Evolutionary conservation across 2,329 filamentous ascomycete genomes (phyloP), one percentile per base, ranked within the genome.

Genomic region (Fusarium scirpi): DNA sequence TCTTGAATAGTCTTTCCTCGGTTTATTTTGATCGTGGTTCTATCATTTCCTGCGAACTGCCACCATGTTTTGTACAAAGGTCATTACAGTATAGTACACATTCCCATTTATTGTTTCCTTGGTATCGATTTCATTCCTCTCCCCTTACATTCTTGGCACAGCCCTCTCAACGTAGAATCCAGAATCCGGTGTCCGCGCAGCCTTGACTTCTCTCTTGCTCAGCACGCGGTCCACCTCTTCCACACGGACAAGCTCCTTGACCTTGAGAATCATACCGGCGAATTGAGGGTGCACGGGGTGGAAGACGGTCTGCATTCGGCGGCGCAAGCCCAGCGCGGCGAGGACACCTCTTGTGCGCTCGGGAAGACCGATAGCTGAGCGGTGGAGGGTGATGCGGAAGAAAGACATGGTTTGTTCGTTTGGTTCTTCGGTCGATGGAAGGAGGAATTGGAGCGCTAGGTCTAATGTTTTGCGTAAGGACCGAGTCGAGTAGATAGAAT

Each of bases 351-450:
- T 88, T 65, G 91, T 92, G 78, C 93, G 91, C 76, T 88, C 83
- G 8, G 95, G 94, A 48, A 98, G 90, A 67, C 94, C 94, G 82
- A 98, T 98, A 76, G 92, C 91, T 61, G 92, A 94, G 78, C 94
- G 93, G 82, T 96, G 89, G 61, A 97, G 91, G 51, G 94, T 97
- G 80, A 98, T 93, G 78, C 93, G 91, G 86, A 98, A 98, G 86
- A 88, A 97, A 62, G 90, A 85, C 91, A 94, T 94, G 62, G 44
- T 61, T 54, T 38, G 22, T 34, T 18, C 12, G 12, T 48, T 46
- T 27, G 48, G 13, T 24, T 40, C 30, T 6, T 32, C 40, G 44
- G n/a, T 60, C 24, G 46, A 29, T 54, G 10, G 29, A 11, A 43
- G 8, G 22, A 45, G 29, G 22, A 29, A 68, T 62, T 51, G 57